phyloP scores from a whole-genome alignment of 371 early-diverging fungal genomes.

The Mortierella sp. region DNA sequence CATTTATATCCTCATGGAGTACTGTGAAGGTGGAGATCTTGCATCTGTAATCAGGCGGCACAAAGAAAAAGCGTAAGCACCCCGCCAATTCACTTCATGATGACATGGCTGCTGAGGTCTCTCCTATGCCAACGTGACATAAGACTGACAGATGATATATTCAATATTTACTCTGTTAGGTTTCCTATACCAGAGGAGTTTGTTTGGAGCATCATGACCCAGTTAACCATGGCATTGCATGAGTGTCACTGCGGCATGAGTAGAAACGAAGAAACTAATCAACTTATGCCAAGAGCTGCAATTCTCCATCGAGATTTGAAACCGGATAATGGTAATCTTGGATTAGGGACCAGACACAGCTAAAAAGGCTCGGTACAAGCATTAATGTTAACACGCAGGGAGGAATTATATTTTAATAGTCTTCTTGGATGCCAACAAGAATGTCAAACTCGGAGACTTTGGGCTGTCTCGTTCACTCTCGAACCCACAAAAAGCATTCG shows the following conservation, averaged over 20 bases:
- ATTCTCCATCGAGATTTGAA: slow-evolving; percentile 74
- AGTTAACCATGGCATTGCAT: slow-evolving; percentile 70
- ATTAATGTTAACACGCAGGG: not conserved
- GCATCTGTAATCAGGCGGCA: slow-evolving; percentile 68
- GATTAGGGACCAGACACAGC: not conserved
- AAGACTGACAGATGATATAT: not conserved
- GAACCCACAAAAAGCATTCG: slow-evolving; percentile 67
- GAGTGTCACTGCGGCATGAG: slow-evolving; percentile 71
- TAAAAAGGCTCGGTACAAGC: too few species aligned
- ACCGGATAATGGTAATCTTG: slow-evolving; percentile 72
- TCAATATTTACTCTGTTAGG: slow-evolving; percentile 32
- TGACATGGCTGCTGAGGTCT: not conserved
- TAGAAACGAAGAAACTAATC: slow-evolving; percentile 17
- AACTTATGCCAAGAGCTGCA: slow-evolving; percentile 27
- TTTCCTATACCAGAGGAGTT: slow-evolving; percentile 68
- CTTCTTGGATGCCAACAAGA: slow-evolving; percentile 68
- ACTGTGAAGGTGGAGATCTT: slow-evolving; percentile 68
- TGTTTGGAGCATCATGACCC: slow-evolving; percentile 71
- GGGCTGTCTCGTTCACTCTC: slow-evolving; percentile 72
- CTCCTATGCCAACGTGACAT: not conserved
- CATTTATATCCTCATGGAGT: slow-evolving; percentile 81
- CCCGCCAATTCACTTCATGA: too few species aligned
- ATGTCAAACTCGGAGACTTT: slow-evolving; percentile 82
- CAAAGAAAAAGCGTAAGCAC: slow-evolving; percentile 62
- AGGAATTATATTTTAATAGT: slow-evolving; percentile 36